A percentile compares a stretch with the other conserved stretches of the same genome.
Evolutionary conservation across 2,329 filamentous ascomycete genomes (phyloP).

Genomic region (Diaporthe amygdali): DNA sequence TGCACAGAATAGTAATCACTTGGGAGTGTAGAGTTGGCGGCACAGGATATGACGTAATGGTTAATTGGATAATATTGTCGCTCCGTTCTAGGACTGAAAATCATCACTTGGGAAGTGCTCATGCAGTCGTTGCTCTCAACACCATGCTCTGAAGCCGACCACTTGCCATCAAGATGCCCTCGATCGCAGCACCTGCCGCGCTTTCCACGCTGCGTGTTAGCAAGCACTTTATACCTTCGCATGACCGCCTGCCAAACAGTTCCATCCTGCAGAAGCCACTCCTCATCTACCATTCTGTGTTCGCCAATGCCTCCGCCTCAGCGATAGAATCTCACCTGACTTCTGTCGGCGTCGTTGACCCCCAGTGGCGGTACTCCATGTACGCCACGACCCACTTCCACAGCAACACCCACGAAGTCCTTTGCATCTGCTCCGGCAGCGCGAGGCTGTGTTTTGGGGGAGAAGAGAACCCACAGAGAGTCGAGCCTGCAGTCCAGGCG

Average conservation of each 20-base stretch:
- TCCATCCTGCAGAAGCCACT: conserved; percentile 67
- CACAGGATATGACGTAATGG: too few species aligned
- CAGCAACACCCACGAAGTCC: conserved; percentile 69
- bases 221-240: conserved; percentile 62
- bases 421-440: conserved; percentile 62
- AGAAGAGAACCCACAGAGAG: conserved; percentile 60
- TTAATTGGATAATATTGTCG: too few species aligned
- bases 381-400: conserved; percentile 71
- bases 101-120: too few species aligned
- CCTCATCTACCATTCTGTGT: conserved; percentile 68
- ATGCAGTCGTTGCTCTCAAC: too few species aligned
- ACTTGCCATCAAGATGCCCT: not conserved
- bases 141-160: too few species aligned
- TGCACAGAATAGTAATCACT: too few species aligned
- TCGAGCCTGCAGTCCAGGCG: conserved; percentile 57
- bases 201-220: conserved; percentile 60
- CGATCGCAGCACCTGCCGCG: conserved; percentile 33
- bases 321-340: conserved; percentile 62
- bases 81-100: too few species aligned
- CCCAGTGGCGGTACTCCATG: conserved; percentile 75
- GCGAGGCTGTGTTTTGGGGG: conserved; percentile 71
- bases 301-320: conserved; percentile 48
- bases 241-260: conserved; percentile 66
- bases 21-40: too few species aligned
- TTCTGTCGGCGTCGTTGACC: conserved; percentile 57